Evolutionary conservation across 108 stramenopile species (phyloP).

Genomic region (Nitzschia sp.): DNA sequence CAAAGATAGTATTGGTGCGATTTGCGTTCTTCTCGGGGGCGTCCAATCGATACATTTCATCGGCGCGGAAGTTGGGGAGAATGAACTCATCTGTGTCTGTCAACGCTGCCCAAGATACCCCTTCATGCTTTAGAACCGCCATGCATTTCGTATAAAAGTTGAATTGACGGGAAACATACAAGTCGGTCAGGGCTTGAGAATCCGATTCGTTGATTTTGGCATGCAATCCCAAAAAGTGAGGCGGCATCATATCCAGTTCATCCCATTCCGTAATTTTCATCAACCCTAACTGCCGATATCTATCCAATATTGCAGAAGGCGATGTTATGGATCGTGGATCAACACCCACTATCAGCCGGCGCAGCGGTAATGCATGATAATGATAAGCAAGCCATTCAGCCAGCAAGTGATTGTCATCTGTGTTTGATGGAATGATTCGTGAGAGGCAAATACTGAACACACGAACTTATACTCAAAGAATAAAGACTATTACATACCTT

Average conservation of each 20-base stretch:
- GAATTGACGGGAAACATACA: background rate
- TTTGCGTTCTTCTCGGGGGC: background rate
- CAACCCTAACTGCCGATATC: background rate
- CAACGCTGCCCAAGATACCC: background rate
- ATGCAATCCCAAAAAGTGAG: background rate
- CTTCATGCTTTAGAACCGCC: background rate
- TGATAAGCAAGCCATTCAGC: background rate
- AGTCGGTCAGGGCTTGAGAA: background rate
- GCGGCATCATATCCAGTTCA: background rate
- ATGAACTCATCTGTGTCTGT: conserved; percentile 23
- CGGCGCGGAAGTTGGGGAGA: background rate
- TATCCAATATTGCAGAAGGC: background rate
- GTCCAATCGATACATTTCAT: conserved; percentile 1
- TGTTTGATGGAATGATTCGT: background rate
- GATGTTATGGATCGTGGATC: background rate
- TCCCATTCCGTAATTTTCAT: background rate
- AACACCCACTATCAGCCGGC: background rate
- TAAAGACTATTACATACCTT: background rate
- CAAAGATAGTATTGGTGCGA: background rate
- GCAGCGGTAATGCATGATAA: background rate
- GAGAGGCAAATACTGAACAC: background rate
- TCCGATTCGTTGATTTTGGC: background rate
- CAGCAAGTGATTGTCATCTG: conserved; percentile 1
- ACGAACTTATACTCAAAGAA: background rate
- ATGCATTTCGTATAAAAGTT: background rate